Percentiles rank a stretch among this genome's conserved stretches.
Conservation (phyloP, 2,329 filamentous ascomycete species). For the Arthrobotrys iridis region DNA sequence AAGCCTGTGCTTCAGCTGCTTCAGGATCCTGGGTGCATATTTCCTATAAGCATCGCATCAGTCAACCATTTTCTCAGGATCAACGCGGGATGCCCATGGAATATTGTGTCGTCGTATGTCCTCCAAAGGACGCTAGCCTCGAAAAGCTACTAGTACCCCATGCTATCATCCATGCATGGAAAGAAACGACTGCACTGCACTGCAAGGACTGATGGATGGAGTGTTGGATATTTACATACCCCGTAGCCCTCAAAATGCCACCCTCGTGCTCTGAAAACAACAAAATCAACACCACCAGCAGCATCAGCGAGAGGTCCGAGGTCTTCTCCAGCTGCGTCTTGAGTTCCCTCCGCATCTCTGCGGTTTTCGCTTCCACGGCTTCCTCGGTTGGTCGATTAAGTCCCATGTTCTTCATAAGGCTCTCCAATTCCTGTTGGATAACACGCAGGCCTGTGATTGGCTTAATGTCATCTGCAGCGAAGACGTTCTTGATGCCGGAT, state of each 20-base stretch:
- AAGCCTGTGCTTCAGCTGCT: constrained; percentile 53
- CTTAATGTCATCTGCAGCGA: constrained; percentile 9
- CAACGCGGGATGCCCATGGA: constrained; percentile 12
- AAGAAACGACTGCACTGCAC: too few relatives aligned
- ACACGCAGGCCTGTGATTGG: constrained; percentile 11
- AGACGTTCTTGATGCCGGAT: constrained; percentile 4
- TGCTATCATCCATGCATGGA: background rate
- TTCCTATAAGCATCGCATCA: constrained; percentile 53
- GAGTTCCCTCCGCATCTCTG: constrained; percentile 56
- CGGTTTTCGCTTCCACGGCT: constrained; percentile 44
- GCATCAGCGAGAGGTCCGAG: constrained; percentile 55
- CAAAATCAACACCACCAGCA: constrained; percentile 56
- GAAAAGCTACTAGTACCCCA: background rate
- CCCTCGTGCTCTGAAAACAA: constrained; percentile 54
- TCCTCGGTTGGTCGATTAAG: constrained; percentile 43
- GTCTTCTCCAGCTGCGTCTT: constrained; percentile 54
- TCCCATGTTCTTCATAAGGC: constrained; percentile 7
- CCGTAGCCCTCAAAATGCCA: constrained; percentile 57
- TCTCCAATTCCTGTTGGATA: constrained; percentile 22
- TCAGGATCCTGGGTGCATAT: constrained; percentile 58
- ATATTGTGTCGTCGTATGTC: too few relatives aligned
- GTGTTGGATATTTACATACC: too few relatives aligned
- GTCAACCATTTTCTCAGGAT: background rate
- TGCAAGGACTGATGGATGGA: constrained; percentile 1
- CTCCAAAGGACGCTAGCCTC: too few relatives aligned